phyloP scores from a whole-genome alignment of 371 early-diverging fungal species.

The Circinella minor region DNA sequence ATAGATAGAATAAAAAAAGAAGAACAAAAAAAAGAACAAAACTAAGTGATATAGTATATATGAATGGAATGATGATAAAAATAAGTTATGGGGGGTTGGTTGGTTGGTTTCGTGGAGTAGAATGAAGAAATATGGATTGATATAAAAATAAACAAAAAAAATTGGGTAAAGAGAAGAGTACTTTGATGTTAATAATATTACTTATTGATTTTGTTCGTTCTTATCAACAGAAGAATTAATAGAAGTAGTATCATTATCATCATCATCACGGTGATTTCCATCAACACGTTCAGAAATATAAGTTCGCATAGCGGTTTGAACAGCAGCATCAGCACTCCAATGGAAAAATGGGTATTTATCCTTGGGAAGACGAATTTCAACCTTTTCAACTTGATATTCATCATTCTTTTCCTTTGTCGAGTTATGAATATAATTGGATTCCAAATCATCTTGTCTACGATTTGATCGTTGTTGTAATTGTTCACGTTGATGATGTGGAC shows the following conservation, averaged over 20 bases:
- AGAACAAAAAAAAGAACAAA: no score
- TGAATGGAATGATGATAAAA: no score
- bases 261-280: background rate
- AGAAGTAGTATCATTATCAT: background rate
- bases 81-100: no score
- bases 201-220: background rate
- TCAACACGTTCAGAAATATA: background rate
- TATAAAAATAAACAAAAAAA: no score
- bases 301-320: conserved; percentile 32
- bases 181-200: background rate
- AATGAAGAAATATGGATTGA: no score
- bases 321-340: conserved; percentile 54
- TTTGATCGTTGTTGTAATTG: background rate
- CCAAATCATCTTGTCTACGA: conserved; percentile 6
- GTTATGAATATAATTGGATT: background rate
- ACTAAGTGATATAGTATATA: no score
- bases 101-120: no score
- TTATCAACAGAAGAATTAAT: background rate
- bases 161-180: background rate
- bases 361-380: conserved; percentile 37
- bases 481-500: conserved; percentile 24
- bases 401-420: conserved; percentile 15
- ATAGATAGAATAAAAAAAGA: no score
- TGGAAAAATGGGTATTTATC: conserved; percentile 58
- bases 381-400: conserved; percentile 4